phyloP scores from a whole-genome alignment of 83 land plant species.

The Diphasiastrum complanatum region DNA sequence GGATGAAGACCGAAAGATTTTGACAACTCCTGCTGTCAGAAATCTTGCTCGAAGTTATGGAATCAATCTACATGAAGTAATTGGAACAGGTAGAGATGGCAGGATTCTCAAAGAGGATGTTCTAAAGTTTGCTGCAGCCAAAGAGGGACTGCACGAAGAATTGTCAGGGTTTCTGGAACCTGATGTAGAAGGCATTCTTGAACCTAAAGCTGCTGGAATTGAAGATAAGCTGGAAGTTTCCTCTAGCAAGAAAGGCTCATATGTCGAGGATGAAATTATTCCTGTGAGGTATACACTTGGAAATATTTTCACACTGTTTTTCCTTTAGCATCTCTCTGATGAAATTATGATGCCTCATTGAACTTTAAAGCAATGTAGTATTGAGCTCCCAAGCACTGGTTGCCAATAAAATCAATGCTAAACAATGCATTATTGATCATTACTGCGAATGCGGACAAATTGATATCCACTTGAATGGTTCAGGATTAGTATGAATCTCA shows the following conservation, averaged over 20 bases:
- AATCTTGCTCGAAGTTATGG: conserved; percentile 71
- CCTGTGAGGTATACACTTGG: conserved; percentile 59
- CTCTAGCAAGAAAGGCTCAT: conserved; percentile 1
- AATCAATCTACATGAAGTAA: conserved; percentile 46
- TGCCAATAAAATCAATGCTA: too few relatives aligned
- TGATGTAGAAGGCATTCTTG: conserved; percentile 4
- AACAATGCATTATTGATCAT: too few relatives aligned
- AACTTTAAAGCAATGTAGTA: too few relatives aligned
- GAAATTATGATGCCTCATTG: too few relatives aligned
- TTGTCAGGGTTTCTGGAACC: conserved; percentile 4
- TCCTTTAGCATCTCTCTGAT: too few relatives aligned
- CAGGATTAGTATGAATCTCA: too few relatives aligned
- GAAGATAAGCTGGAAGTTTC: too few relatives aligned
- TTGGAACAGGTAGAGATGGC: conserved; percentile 80
- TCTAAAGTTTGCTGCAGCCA: conserved; percentile 38
- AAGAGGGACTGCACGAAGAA: conserved; percentile 43
- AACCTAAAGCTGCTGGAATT: too few relatives aligned
- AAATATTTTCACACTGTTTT: too few relatives aligned
- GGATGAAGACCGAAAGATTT: conserved; percentile 23
- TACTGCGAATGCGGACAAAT: too few relatives aligned
- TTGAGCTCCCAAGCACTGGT: too few relatives aligned
- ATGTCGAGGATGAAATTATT: conserved; percentile 36
- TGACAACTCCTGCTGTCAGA: conserved; percentile 82
- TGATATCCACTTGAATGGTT: too few relatives aligned
- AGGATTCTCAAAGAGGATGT: conserved; percentile 81